These are phyloP conservation scores for Diaporthe batatas DNA, from an alignment of 2,329 filamentous ascomycete genomes.

Conservation along the genomic window DNA sequence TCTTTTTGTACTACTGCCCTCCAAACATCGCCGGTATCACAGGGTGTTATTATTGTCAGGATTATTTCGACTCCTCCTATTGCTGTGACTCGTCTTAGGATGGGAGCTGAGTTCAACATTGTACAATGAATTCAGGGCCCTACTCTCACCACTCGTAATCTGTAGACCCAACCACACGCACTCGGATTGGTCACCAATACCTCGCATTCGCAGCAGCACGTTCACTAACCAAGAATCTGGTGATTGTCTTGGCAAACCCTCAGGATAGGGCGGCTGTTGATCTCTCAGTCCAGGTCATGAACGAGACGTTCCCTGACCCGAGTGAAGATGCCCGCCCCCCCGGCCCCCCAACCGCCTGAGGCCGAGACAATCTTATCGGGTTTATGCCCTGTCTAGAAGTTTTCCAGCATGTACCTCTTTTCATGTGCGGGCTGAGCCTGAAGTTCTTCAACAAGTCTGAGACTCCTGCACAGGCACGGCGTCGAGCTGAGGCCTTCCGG, in stretches of 20 bases:
- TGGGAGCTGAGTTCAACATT: conserved; percentile 2
- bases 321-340: not conserved
- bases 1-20: not conserved
- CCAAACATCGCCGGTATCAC: not conserved
- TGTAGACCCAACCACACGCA: not conserved
- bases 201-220: not conserved
- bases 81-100: not conserved
- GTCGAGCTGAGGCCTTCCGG: conserved; percentile 6
- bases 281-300: conserved; percentile 11
- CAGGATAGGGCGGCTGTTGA: conserved; percentile 1
- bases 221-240: not conserved
- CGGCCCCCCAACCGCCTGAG: conserved; percentile 10
- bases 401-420: conserved; percentile 2
- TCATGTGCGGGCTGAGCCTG: conserved; percentile 4
- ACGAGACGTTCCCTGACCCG: conserved; percentile 8
- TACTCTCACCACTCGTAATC: not conserved
- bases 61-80: not conserved
- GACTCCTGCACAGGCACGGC: conserved; percentile 8
- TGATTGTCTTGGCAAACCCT: not conserved
- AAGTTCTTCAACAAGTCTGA: conserved; percentile 13
- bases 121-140: not conserved
- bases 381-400: not conserved
- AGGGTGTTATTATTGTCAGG: not conserved
- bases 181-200: not conserved
- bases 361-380: not conserved